Percentiles rank a stretch among this genome's conserved stretches.
Evolutionary conservation across 2,329 filamentous ascomycete species (phyloP).

Genomic region (Colletotrichum noveboracense): DNA sequence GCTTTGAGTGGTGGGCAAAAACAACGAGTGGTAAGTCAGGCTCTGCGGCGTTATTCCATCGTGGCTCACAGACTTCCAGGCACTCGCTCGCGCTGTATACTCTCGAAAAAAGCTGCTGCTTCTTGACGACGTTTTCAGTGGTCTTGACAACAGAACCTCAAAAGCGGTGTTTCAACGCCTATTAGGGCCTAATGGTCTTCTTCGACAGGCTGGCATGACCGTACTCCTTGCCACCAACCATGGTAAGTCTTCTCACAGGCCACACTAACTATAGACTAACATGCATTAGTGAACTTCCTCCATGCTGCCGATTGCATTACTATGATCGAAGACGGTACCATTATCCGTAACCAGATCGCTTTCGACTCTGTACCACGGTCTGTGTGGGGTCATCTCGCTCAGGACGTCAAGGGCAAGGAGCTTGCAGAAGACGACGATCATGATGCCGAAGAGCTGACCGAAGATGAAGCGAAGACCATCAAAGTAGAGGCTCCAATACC

Average conservation of each 20-base stretch:
- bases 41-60: background rate
- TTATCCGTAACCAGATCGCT: constrained; percentile 27
- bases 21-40: constrained; percentile 40
- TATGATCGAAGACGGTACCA: constrained; percentile 25
- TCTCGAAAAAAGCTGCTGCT: constrained; percentile 41
- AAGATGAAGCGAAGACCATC: background rate
- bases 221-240: constrained; percentile 49
- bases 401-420: background rate
- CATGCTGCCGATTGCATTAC: constrained; percentile 29
- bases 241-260: constrained; percentile 23
- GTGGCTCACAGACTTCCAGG: constrained; percentile 26
- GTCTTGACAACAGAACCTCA: constrained; percentile 49
- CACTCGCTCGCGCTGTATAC: constrained; percentile 53
- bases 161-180: constrained; percentile 45
- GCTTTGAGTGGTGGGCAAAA: constrained; percentile 50
- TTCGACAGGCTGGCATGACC: constrained; percentile 40
- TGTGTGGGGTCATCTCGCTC: constrained; percentile 22
- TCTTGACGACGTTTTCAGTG: constrained; percentile 52
- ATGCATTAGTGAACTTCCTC: constrained; percentile 27
- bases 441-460: background rate
- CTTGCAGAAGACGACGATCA: background rate
- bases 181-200: constrained; percentile 43
- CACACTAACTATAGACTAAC: background rate
- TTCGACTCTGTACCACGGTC: constrained; percentile 24
- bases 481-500: background rate